A percentile compares a stretch with the other conserved stretches of the same genome.
These are phyloP conservation scores for Yamadazyma aaseri DNA, from an alignment of 1,139 yeast genomes.

Conservation along the genomic window DNA sequence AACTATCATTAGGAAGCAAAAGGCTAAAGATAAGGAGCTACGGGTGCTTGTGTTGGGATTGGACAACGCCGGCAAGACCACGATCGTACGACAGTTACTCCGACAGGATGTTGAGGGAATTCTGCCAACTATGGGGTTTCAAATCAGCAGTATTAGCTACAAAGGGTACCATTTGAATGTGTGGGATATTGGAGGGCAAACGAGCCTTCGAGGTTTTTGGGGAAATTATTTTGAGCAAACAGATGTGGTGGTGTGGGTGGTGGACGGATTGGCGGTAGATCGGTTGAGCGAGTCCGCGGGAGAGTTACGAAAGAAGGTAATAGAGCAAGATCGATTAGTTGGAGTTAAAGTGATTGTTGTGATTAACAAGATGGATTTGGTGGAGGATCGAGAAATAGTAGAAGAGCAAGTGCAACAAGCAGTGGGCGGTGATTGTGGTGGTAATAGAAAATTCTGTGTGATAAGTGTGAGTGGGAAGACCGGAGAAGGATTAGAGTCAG, in stretches of 20 bases:
- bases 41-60: slow-evolving; percentile 76
- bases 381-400: slow-evolving; percentile 20
- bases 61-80: slow-evolving; percentile 90
- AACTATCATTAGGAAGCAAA: slow-evolving; percentile 78
- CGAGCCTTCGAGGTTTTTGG: slow-evolving; percentile 80
- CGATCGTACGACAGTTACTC: slow-evolving; percentile 66
- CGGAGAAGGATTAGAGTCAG: slow-evolving; percentile 46
- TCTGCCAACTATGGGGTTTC: slow-evolving; percentile 56
- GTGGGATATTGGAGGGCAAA: slow-evolving; percentile 93
- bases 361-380: slow-evolving; percentile 58
- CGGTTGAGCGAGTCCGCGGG: slow-evolving; percentile 62
- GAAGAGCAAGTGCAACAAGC: slow-evolving; percentile 20
- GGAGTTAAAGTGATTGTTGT: slow-evolving; percentile 62
- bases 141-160: slow-evolving; percentile 42
- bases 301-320: slow-evolving; percentile 60
- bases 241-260: slow-evolving; percentile 88
- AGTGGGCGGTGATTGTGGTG: slow-evolving; percentile 38
- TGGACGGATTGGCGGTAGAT: slow-evolving; percentile 65
- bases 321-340: slow-evolving; percentile 63
- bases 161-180: slow-evolving; percentile 39
- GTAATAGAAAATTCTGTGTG: too few relatives aligned
- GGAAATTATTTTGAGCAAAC: slow-evolving; percentile 86
- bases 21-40: slow-evolving; percentile 73
- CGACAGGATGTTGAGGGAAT: slow-evolving; percentile 40
- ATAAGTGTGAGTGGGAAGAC: slow-evolving; percentile 63